These are phyloP conservation scores for Dunaliella primolecta DNA, from an alignment of 139 green algal species.

Conservation along the genomic window DNA sequence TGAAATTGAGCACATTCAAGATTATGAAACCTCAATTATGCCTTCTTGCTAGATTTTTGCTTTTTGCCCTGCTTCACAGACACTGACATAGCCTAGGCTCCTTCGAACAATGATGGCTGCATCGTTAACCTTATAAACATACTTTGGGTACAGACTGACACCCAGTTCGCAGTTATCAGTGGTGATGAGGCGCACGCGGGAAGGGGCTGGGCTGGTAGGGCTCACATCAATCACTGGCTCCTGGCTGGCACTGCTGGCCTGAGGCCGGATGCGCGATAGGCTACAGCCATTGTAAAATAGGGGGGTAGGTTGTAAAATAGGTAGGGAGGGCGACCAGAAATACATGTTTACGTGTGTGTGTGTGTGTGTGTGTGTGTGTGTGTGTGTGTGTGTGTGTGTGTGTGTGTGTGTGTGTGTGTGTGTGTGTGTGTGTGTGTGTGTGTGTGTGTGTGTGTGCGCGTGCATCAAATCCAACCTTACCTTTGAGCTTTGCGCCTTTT, in stretches of 20 bases:
- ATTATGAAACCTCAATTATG: too few relatives aligned
- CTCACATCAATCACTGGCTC: neutral
- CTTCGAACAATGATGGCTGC: too few relatives aligned
- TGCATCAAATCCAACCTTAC: neutral
- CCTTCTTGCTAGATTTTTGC: too few relatives aligned
- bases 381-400: neutral
- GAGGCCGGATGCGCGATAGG: neutral
- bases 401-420: neutral
- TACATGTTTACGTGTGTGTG: neutral
- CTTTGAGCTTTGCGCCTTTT: too few relatives aligned
- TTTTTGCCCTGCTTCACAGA: too few relatives aligned
- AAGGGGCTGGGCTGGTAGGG: neutral
- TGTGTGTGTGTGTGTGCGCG: neutral
- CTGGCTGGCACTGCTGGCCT: neutral
- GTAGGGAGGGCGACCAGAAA: too few relatives aligned
- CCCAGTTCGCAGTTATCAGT: constrained; percentile 28
- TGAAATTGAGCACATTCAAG: too few relatives aligned
- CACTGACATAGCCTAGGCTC: too few relatives aligned
- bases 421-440: neutral
- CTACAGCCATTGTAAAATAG: too few relatives aligned
- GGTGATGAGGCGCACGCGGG: constrained; percentile 21
- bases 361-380: neutral
- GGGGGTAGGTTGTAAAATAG: too few relatives aligned
- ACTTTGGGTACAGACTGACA: constrained; percentile 24
- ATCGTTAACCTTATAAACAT: too few relatives aligned